Base-by-base conservation (phyloP, 192 early-diverging fungal species). In the Geranomyces michiganensis region DNA sequence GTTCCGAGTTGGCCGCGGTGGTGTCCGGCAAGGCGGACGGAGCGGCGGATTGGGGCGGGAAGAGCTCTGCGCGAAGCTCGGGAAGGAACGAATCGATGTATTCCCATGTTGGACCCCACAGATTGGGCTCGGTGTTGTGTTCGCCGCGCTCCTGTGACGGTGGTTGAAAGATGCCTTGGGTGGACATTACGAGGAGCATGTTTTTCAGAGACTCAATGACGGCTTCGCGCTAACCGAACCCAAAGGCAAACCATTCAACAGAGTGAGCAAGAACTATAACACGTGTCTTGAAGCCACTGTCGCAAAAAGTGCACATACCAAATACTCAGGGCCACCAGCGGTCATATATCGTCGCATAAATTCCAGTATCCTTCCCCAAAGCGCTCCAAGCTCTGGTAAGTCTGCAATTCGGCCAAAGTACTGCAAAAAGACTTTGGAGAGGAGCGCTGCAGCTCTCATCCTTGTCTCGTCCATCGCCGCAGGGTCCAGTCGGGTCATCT, bases 171-270 rank as follows among this genome's bases (percentile, higher is more conserved):
- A 85, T 78, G 31, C 87, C 89, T 12, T 91, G 90, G 0, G 90
- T 86, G 15, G 86, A 88, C 88, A 94, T 87, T 8, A 94, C 91
- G 8, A 93, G 80, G 19, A 94, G 74, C 83, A 92, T 89, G 76
- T 94, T 94, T 74, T 94, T 94, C 30, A 94, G 68, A 14, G 86
- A 86, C 71, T 94, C 92, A 0, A 82, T 76, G 9, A 94, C 85
- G 1, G 88, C 92, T 70, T 92, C 91, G 26, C 79, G 77, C 89
- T 92, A 71, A 15, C n/a, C n/a, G n/a, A n/a, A n/a, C n/a, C n/a
- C n/a, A 56, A 45, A 44, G 53, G 49, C 43, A 64, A n/a, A 56
- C 36, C 26, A 24, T 8, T 51, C 49, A 41, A 67, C 45, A 56
- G 17, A 0, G 31, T 45, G n/a, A n/a, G n/a, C n/a, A n/a, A n/a